Evolutionary conservation across 768 basidiomycete species (phyloP).

Genomic region (Boletales sp.): DNA sequence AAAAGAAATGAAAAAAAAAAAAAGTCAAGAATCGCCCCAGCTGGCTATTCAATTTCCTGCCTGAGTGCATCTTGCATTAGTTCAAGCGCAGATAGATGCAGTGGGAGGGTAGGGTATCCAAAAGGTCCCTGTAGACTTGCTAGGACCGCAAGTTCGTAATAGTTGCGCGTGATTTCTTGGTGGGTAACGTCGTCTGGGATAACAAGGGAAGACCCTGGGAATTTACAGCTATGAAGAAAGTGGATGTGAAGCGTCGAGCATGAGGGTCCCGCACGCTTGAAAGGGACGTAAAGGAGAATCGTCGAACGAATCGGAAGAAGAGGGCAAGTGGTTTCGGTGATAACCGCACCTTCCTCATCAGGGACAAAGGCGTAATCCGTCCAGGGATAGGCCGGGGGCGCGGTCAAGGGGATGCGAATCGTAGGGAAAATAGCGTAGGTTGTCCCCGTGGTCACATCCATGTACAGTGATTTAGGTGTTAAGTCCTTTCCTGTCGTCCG

Average conservation of each 20-base stretch:
- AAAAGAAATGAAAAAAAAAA: background rate
- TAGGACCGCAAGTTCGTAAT: constrained; percentile 65
- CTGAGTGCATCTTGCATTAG: constrained; percentile 47
- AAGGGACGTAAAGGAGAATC: constrained; percentile 54
- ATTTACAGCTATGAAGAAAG: constrained; percentile 50
- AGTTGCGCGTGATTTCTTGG: constrained; percentile 64
- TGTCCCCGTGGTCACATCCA: constrained; percentile 36
- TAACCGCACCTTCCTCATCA: constrained; percentile 26
- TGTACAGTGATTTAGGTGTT: constrained; percentile 27
- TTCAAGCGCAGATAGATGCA: constrained; percentile 72
- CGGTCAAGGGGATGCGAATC: constrained; percentile 41
- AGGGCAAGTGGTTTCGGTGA: constrained; percentile 31
- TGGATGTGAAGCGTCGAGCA: constrained; percentile 56
- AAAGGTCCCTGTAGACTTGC: constrained; percentile 41
- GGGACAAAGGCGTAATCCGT: constrained; percentile 29
- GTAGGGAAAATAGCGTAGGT: constrained; percentile 50
- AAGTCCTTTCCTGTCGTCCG: constrained; percentile 30
- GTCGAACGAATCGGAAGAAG: constrained; percentile 57
- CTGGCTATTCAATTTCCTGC: constrained; percentile 23
- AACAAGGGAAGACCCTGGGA: constrained; percentile 36
- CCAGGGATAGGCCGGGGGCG: constrained; percentile 28
- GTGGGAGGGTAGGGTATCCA: constrained; percentile 56
- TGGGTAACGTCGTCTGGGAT: constrained; percentile 32
- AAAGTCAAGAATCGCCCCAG: background rate
- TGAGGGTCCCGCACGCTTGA: constrained; percentile 36